These are phyloP conservation scores for Wickerhamiella cacticola DNA, from an alignment of 805 yeast species.

Conservation along the genomic window DNA sequence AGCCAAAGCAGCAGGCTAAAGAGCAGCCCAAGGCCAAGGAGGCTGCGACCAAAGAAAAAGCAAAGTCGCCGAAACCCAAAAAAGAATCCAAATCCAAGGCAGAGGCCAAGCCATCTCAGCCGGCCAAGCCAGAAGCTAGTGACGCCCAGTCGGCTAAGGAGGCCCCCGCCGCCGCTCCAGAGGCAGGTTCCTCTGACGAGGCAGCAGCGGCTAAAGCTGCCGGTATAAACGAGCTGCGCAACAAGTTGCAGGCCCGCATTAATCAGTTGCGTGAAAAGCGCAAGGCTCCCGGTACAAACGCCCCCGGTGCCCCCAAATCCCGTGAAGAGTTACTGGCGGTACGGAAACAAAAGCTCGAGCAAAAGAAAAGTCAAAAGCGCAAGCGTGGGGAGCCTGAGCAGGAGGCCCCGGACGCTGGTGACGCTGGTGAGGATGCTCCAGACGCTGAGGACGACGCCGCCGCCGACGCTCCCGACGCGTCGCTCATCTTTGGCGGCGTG, in stretches of 20 bases:
- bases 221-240: slow-evolving; percentile 56
- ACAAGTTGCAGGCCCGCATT: slow-evolving; percentile 68
- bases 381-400: slow-evolving; percentile 30
- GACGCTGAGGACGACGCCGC: slow-evolving; percentile 26
- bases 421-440: slow-evolving; percentile 27
- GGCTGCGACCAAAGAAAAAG: background rate
- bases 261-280: slow-evolving; percentile 60
- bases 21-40: background rate
- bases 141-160: slow-evolving; percentile 14
- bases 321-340: slow-evolving; percentile 41
- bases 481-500: slow-evolving; percentile 67
- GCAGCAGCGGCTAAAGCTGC: slow-evolving; percentile 22
- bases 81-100: slow-evolving; percentile 13
- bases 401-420: slow-evolving; percentile 29
- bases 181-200: slow-evolving; percentile 17
- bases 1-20: background rate
- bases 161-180: slow-evolving; percentile 16
- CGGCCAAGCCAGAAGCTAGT: background rate
- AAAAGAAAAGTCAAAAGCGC: slow-evolving; percentile 25
- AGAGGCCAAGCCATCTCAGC: slow-evolving; percentile 19
- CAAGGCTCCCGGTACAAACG: slow-evolving; percentile 81
- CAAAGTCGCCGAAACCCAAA: background rate
- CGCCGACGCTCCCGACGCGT: slow-evolving; percentile 21
- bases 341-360: slow-evolving; percentile 32
- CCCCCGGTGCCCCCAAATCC: slow-evolving; percentile 62